Conservation (phyloP, 2,329 filamentous ascomycete genomes). For the Calonectria pauciramosa region DNA sequence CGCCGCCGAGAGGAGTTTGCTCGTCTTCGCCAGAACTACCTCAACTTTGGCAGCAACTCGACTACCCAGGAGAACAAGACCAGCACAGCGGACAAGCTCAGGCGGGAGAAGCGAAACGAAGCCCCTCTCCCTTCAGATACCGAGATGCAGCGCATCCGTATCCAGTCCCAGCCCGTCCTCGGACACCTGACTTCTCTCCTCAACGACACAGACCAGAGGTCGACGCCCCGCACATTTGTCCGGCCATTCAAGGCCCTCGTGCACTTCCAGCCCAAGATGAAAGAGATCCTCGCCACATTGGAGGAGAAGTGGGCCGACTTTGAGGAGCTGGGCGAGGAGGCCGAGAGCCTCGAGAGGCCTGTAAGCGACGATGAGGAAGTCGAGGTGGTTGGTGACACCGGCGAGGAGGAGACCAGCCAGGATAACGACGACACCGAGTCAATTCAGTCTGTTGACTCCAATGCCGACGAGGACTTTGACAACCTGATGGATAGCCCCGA, state of each 20-base stretch:
- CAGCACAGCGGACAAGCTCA: neutral
- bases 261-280: conserved; percentile 58
- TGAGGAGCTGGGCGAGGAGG: conserved; percentile 47
- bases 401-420: conserved; percentile 33
- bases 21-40: conserved; percentile 50
- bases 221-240: conserved; percentile 56
- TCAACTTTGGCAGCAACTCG: conserved; percentile 22
- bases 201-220: conserved; percentile 52
- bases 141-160: conserved; percentile 54
- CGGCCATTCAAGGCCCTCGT: conserved; percentile 57
- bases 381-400: conserved; percentile 42
- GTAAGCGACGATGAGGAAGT: conserved; percentile 43
- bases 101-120: conserved; percentile 45
- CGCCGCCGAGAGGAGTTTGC: conserved; percentile 54
- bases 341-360: conserved; percentile 39
- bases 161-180: conserved; percentile 57
- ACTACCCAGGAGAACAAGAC: conserved; percentile 19
- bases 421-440: conserved; percentile 51
- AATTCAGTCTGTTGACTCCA: conserved; percentile 53
- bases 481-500: conserved; percentile 55
- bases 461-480: conserved; percentile 52
- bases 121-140: conserved; percentile 34
- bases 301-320: conserved; percentile 58
- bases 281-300: conserved; percentile 52
- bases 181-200: conserved; percentile 54